Conservation (phyloP, 768 basidiomycete species). For the Termitomyces sp. region DNA sequence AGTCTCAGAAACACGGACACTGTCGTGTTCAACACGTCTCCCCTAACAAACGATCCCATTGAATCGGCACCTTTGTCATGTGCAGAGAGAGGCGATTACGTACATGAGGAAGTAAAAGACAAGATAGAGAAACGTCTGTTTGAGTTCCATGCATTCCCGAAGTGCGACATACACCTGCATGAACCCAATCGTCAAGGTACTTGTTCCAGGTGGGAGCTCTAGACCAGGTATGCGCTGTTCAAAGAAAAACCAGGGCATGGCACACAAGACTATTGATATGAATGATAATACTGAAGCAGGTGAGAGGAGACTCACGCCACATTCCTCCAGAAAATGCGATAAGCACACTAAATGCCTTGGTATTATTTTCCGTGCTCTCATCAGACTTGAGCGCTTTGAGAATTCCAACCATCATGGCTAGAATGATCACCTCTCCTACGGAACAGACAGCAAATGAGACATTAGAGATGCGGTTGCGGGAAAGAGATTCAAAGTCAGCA, state of each 20-base stretch:
- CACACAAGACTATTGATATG: conserved; percentile 45
- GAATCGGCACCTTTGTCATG: not conserved
- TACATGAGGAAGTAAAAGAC: conserved; percentile 75
- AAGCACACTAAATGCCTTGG: conserved; percentile 68
- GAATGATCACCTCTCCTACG: conserved; percentile 62
- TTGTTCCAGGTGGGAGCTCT: conserved; percentile 48
- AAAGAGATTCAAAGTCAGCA: conserved; percentile 51
- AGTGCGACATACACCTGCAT: conserved; percentile 61
- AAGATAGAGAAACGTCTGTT: conserved; percentile 71
- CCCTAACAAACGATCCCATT: conserved; percentile 33
- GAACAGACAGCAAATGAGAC: conserved; percentile 69
- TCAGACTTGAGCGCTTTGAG: conserved; percentile 59
- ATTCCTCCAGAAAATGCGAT: conserved; percentile 77
- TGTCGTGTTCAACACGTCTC: conserved; percentile 70
- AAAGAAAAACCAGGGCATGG: conserved; percentile 68
- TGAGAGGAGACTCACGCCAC: conserved; percentile 46
- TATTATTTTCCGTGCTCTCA: conserved; percentile 65
- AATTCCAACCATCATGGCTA: conserved; percentile 73
- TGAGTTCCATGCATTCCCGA: conserved; percentile 58
- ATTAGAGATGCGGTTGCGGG: conserved; percentile 71
- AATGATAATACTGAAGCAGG: not conserved
- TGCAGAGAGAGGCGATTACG: conserved; percentile 16
- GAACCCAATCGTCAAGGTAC: conserved; percentile 58
- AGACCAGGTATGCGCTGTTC: conserved; percentile 67
- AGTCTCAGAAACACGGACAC: conserved; percentile 43